Percentiles rank a stretch among this genome's conserved stretches.
Evolutionary conservation across 2,329 filamentous ascomycete species (phyloP).

Genomic region (Lasiodiplodia sp.): DNA sequence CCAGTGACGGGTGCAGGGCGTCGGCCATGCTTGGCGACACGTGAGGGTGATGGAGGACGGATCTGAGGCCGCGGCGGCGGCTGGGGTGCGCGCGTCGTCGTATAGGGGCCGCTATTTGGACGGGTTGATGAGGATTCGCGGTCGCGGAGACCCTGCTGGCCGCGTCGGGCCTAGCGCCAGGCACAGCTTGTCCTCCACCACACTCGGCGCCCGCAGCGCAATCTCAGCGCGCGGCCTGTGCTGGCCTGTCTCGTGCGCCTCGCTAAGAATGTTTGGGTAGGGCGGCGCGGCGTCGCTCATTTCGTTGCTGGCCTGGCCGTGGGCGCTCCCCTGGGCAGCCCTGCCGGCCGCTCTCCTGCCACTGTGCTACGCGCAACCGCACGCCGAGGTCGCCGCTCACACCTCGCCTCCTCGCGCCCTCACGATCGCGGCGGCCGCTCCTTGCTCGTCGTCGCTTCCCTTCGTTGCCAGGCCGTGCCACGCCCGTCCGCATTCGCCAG

Average conservation of each 20-base stretch:
- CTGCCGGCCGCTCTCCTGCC: not conserved
- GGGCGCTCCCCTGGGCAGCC: conserved; percentile 6
- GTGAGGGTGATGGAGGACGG: conserved; percentile 4
- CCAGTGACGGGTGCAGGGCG: conserved; percentile 77
- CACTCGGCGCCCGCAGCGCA: conserved; percentile 12
- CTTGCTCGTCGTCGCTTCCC: conserved; percentile 13
- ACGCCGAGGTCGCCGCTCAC: conserved; percentile 19
- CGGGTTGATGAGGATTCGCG: conserved; percentile 21
- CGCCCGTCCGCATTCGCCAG: not conserved
- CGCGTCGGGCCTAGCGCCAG: conserved; percentile 13
- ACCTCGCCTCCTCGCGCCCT: not conserved
- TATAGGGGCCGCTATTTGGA: conserved; percentile 22
- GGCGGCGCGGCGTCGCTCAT: conserved; percentile 24
- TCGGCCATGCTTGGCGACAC: conserved; percentile 25
- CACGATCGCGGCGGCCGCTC: conserved; percentile 19
- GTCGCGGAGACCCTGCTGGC: not conserved
- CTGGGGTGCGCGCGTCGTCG: not conserved
- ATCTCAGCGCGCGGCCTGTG: conserved; percentile 20
- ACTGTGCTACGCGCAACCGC: conserved; percentile 7
- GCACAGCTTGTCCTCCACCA: not conserved
- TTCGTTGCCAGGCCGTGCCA: conserved; percentile 25
- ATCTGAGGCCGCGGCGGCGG: conserved; percentile 10
- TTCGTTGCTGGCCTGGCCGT: conserved; percentile 9
- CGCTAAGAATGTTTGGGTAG: conserved; percentile 26
- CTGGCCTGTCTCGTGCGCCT: conserved; percentile 21